Conservation (phyloP, 495 filamentous ascomycete species). For the Penicillium silybi region DNA sequence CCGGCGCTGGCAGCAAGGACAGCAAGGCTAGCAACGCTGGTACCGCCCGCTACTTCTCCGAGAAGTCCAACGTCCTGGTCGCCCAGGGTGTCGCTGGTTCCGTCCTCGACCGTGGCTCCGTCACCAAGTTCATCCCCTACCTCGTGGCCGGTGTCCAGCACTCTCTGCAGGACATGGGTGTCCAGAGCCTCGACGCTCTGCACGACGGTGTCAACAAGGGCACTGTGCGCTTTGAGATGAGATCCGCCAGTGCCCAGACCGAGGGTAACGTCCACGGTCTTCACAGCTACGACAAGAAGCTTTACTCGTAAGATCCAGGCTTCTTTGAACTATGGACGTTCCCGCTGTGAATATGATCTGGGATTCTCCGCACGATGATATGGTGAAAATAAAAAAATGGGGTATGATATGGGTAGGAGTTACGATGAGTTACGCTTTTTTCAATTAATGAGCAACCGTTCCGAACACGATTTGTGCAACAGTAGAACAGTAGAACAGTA, state of each 20-base stretch:
- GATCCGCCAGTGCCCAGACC: constrained; percentile 88
- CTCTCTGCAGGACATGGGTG: constrained; percentile 92
- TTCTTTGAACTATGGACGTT: constrained; percentile 16
- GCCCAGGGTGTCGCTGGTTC: constrained; percentile 91
- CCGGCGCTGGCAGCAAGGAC: constrained; percentile 60
- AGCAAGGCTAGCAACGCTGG: constrained; percentile 89
- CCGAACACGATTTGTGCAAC: neutral
- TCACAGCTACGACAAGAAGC: constrained; percentile 98
- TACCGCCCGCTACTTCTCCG: constrained; percentile 97
- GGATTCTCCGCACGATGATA: constrained; percentile 28
- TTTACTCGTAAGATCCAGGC: constrained; percentile 68
- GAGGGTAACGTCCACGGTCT: constrained; percentile 95
- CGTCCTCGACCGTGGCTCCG: constrained; percentile 69
- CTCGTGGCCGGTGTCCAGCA: constrained; percentile 94
- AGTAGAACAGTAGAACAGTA: too few relatives aligned
- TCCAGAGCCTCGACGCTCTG: constrained; percentile 69
- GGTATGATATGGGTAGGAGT: constrained; percentile 28
- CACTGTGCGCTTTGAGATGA: constrained; percentile 83
- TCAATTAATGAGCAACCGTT: constrained; percentile 21
- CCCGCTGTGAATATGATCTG: constrained; percentile 24
- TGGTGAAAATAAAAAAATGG: constrained; percentile 35
- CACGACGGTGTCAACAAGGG: constrained; percentile 73
- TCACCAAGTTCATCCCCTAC: constrained; percentile 94
- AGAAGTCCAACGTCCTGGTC: constrained; percentile 89
- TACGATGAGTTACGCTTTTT: constrained; percentile 29